These are phyloP conservation scores for Raffaelea ambrosiae DNA, from an alignment of 2,329 filamentous ascomycete species.

Conservation along the genomic window DNA sequence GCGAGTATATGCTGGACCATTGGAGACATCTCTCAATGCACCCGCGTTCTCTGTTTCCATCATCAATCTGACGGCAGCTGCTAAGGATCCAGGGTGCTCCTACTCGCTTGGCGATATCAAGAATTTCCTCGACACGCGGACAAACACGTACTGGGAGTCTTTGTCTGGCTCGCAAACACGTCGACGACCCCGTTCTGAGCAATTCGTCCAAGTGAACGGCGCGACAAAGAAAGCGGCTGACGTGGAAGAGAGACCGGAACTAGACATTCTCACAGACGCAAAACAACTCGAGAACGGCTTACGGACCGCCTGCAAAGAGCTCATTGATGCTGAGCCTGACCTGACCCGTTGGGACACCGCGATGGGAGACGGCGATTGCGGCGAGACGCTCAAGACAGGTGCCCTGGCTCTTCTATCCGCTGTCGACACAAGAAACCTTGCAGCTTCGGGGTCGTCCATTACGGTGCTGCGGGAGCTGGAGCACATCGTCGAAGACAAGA, in stretches of 20 bases:
- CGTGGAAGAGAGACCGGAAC: neutral
- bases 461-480: slow-evolving; percentile 39
- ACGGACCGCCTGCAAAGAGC: slow-evolving; percentile 40
- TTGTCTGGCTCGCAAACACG: slow-evolving; percentile 36
- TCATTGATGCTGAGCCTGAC: slow-evolving; percentile 51
- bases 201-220: slow-evolving; percentile 30
- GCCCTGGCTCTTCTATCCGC: slow-evolving; percentile 40
- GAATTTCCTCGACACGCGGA: slow-evolving; percentile 54
- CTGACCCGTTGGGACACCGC: slow-evolving; percentile 55
- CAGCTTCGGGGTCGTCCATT: slow-evolving; percentile 34
- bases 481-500: slow-evolving; percentile 46
- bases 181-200: slow-evolving; percentile 31
- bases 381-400: slow-evolving; percentile 50
- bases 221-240: neutral
- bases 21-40: slow-evolving; percentile 66
- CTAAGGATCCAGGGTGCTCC: slow-evolving; percentile 27
- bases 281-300: slow-evolving; percentile 45
- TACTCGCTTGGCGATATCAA: slow-evolving; percentile 48
- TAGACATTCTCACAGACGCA: slow-evolving; percentile 44
- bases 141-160: slow-evolving; percentile 48
- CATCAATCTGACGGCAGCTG: slow-evolving; percentile 46
- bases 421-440: slow-evolving; percentile 20
- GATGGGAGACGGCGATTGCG: slow-evolving; percentile 60
- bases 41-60: slow-evolving; percentile 62
- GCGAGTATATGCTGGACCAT: slow-evolving; percentile 52